Conservation (phyloP, 257 asterid genomes). For the Ballota nigra region DNA sequence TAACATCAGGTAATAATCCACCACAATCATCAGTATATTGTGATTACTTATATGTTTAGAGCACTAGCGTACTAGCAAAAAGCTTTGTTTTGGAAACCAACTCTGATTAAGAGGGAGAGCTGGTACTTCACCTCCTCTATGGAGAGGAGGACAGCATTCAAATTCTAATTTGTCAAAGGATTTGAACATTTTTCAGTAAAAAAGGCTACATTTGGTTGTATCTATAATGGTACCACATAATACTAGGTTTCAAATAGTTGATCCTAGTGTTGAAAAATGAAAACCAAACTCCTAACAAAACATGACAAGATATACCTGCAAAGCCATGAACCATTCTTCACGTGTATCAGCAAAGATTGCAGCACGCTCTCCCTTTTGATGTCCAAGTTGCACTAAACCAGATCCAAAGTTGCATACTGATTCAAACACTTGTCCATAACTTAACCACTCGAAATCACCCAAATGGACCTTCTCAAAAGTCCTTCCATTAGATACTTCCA, state of each 20-base stretch:
- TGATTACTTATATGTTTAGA: neutral
- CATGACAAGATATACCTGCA: constrained; percentile 61
- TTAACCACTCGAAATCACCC: constrained; percentile 93
- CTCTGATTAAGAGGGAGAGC: neutral
- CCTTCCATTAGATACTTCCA: constrained; percentile 70
- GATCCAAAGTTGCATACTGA: constrained; percentile 79
- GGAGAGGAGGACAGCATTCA: neutral
- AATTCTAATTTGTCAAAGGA: neutral
- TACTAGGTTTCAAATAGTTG: constrained; percentile 11
- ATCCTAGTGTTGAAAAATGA: neutral
- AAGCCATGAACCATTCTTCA: constrained; percentile 90
- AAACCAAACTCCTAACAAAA: neutral
- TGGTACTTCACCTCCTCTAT: neutral
- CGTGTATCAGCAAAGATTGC: constrained; percentile 98
- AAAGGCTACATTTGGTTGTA: neutral
- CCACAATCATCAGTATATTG: neutral
- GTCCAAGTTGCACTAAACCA: constrained; percentile 87
- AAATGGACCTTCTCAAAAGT: constrained; percentile 95
- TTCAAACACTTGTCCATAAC: constrained; percentile 74
- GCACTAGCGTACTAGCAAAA: neutral
- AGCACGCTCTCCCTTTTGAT: constrained; percentile 79
- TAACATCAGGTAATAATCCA: neutral
- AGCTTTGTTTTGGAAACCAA: neutral
- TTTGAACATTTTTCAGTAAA: neutral
- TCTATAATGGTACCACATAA: neutral